Percentiles rank a stretch among this genome's conserved stretches.
Evolutionary conservation across 352 stramenopile species (phyloP).

Genomic region (Pythium dissotocum): DNA sequence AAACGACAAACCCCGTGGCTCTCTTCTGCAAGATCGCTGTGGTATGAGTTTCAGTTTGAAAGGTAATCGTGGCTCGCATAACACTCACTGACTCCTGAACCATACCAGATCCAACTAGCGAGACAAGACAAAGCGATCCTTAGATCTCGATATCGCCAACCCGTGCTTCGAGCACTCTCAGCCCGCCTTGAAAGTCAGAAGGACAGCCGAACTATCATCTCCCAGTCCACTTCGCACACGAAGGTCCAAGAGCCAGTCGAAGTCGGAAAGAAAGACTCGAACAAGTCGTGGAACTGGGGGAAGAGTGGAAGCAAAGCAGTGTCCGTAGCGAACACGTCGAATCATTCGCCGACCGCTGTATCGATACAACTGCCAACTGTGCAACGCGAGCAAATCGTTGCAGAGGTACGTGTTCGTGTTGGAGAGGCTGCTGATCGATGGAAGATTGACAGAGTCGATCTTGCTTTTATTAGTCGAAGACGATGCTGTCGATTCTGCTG

Average conservation of each 20-base stretch:
- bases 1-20: slow-evolving; percentile 23
- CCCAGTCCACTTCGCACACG: not conserved
- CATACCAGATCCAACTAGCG: slow-evolving; percentile 34
- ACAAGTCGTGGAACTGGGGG: slow-evolving; percentile 23
- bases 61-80: too few species aligned
- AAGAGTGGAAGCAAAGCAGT: not conserved
- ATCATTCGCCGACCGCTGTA: not conserved
- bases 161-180: slow-evolving; percentile 35
- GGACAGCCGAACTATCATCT: not conserved
- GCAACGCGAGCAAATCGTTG: slow-evolving; percentile 10
- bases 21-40: slow-evolving; percentile 28
- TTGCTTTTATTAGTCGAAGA: slow-evolving; percentile 12
- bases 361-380: not conserved
- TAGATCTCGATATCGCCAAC: slow-evolving; percentile 52
- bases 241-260: not conserved
- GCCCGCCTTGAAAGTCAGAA: slow-evolving; percentile 25
- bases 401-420: slow-evolving; percentile 5
- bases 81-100: not conserved
- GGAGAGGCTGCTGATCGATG: too few species aligned
- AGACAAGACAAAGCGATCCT: slow-evolving; percentile 68
- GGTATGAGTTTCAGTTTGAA: not conserved
- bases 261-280: not conserved
- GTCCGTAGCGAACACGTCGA: not conserved
- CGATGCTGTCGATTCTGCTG: slow-evolving; percentile 38
- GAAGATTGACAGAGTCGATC: too few species aligned